Evolutionary conservation across 768 basidiomycete genomes (phyloP).

Genomic region (Lyophyllum semitale): DNA sequence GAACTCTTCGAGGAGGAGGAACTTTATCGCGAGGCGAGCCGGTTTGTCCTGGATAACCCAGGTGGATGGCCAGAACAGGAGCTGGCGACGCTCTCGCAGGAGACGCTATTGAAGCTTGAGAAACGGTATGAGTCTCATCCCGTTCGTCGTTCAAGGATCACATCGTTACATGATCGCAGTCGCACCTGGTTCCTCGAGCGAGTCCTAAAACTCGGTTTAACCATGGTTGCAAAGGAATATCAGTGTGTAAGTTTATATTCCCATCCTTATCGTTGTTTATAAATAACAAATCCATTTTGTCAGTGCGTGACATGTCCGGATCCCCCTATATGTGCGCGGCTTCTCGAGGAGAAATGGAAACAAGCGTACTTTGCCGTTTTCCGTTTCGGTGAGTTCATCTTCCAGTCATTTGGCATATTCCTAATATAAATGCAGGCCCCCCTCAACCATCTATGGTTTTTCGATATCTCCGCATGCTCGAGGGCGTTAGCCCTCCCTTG

Average conservation of each 20-base stretch:
- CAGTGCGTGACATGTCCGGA: conserved; percentile 89
- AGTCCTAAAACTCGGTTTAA: conserved; percentile 86
- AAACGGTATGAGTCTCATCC: conserved; percentile 58
- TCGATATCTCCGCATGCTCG: conserved; percentile 87
- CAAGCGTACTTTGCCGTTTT: conserved; percentile 87
- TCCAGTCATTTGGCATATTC: background rate
- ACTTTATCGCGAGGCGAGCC: conserved; percentile 85
- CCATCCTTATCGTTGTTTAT: background rate
- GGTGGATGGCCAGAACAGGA: conserved; percentile 84
- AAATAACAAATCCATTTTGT: conserved; percentile 1
- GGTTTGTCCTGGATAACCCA: conserved; percentile 91
- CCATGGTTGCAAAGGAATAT: conserved; percentile 90
- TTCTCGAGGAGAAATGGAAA: conserved; percentile 92
- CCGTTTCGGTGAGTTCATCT: conserved; percentile 63
- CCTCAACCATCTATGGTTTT: conserved; percentile 92
- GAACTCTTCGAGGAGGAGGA: conserved; percentile 91
- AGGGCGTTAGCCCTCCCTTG: conserved; percentile 88
- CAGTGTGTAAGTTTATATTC: conserved; percentile 69
- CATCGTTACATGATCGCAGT: conserved; percentile 34
- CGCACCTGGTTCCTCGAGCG: conserved; percentile 96
- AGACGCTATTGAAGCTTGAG: conserved; percentile 87
- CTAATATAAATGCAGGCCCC: conserved; percentile 48
- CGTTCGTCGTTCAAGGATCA: background rate
- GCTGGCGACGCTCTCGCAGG: conserved; percentile 76
- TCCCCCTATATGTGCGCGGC: conserved; percentile 70